Evolutionary conservation across 768 basidiomycete species (phyloP).

Genomic region (Lactarius psammicola): DNA sequence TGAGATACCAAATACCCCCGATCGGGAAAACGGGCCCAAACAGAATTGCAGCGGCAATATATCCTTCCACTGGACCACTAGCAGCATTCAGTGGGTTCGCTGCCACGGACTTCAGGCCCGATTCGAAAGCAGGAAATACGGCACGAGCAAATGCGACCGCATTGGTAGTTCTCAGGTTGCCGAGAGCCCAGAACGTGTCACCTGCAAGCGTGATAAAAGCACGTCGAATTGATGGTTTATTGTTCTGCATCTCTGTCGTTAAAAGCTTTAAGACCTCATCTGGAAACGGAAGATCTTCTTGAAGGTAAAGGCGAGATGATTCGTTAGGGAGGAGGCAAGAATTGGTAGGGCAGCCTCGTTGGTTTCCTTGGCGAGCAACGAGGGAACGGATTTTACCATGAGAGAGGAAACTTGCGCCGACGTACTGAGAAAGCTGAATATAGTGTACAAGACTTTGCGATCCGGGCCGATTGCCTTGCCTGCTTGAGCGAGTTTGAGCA

Average conservation of each 20-base stretch:
- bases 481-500: slow-evolving; percentile 69
- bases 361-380: slow-evolving; percentile 68
- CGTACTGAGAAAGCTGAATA: slow-evolving; percentile 59
- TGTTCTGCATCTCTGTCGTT: slow-evolving; percentile 66
- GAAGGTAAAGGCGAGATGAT: slow-evolving; percentile 61
- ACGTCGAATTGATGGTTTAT: slow-evolving; percentile 61
- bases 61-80: slow-evolving; percentile 80
- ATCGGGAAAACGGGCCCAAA: slow-evolving; percentile 57
- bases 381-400: slow-evolving; percentile 42
- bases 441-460: slow-evolving; percentile 79
- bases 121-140: slow-evolving; percentile 63
- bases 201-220: slow-evolving; percentile 67
- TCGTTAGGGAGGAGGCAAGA: slow-evolving; percentile 53
- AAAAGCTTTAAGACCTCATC: slow-evolving; percentile 49
- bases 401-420: slow-evolving; percentile 49
- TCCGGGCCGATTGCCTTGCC: slow-evolving; percentile 89
- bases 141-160: slow-evolving; percentile 52
- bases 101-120: slow-evolving; percentile 61
- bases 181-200: slow-evolving; percentile 51
- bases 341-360: slow-evolving; percentile 62
- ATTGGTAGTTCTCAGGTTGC: slow-evolving; percentile 41
- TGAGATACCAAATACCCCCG: slow-evolving; percentile 53
- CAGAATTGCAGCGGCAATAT: slow-evolving; percentile 67
- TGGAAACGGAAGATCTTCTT: slow-evolving; percentile 41
- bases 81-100: slow-evolving; percentile 56